A percentile compares a stretch with the other conserved stretches of the same genome.
Evolutionary conservation across 2,329 filamentous ascomycete genomes (phyloP).

Genomic region (Nannizziopsis arthrosporioides): DNA sequence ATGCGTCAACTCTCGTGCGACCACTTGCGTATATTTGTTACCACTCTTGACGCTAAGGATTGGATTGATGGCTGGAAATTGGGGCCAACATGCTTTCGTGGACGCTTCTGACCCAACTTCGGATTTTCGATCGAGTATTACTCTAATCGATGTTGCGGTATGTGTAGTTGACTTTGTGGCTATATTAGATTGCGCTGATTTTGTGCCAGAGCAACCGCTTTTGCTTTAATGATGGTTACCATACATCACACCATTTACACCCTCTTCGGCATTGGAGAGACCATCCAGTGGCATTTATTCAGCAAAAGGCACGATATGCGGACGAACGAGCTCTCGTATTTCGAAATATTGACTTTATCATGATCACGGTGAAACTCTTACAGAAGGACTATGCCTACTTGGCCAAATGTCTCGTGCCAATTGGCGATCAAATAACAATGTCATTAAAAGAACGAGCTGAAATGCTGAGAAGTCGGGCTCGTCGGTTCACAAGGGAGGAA

Average conservation of each 20-base stretch:
- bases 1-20: slow-evolving; percentile 43
- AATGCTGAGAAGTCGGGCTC: slow-evolving; percentile 55
- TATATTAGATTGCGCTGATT: background rate
- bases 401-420: slow-evolving; percentile 59
- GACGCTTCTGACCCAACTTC: slow-evolving; percentile 63
- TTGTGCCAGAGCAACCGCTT: slow-evolving; percentile 58
- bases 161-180: slow-evolving; percentile 21
- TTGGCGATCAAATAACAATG: slow-evolving; percentile 59
- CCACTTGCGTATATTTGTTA: slow-evolving; percentile 54
- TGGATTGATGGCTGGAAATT: slow-evolving; percentile 71
- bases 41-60: slow-evolving; percentile 56
- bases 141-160: slow-evolving; percentile 65
- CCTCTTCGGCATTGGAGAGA: slow-evolving; percentile 70
- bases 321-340: slow-evolving; percentile 61
- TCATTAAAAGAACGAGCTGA: slow-evolving; percentile 50
- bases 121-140: slow-evolving; percentile 68
- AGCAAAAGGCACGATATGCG: slow-evolving; percentile 55
- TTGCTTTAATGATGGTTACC: slow-evolving; percentile 74
- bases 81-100: slow-evolving; percentile 73
- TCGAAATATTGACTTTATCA: slow-evolving; percentile 68
- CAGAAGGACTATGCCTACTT: slow-evolving; percentile 60
- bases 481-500: slow-evolving; percentile 53
- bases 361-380: slow-evolving; percentile 60
- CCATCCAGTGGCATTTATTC: slow-evolving; percentile 61
- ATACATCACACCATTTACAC: slow-evolving; percentile 73